phyloP scores from a whole-genome alignment of 495 filamentous ascomycete genomes.

The Hypoxylon fragiforme region DNA sequence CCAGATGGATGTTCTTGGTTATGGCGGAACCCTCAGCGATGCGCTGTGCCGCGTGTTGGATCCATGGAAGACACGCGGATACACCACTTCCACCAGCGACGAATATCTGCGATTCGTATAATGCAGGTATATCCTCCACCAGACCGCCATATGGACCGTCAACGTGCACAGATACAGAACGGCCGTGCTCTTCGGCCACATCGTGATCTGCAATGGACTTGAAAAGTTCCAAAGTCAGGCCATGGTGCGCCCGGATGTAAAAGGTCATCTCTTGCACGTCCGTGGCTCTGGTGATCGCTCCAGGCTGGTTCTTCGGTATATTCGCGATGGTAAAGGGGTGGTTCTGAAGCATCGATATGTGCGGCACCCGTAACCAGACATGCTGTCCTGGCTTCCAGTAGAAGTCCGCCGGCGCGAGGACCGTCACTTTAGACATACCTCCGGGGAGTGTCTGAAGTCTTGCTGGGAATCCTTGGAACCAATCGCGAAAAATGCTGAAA shows the following conservation, averaged over 20 bases:
- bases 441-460: constrained; percentile 68
- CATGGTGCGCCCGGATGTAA: constrained; percentile 26
- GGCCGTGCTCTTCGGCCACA: constrained; percentile 29
- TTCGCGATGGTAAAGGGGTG: constrained; percentile 81
- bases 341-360: constrained; percentile 67
- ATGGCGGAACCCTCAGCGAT: constrained; percentile 70
- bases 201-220: constrained; percentile 25
- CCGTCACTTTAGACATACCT: constrained; percentile 71
- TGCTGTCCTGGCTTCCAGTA: constrained; percentile 78
- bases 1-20: constrained; percentile 67
- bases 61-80: constrained; percentile 71
- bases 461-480: constrained; percentile 67
- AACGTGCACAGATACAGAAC: constrained; percentile 65
- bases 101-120: constrained; percentile 74
- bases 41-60: constrained; percentile 70
- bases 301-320: constrained; percentile 48
- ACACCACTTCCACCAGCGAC: constrained; percentile 79
- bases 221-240: constrained; percentile 22
- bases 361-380: constrained; percentile 73
- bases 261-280: constrained; percentile 26
- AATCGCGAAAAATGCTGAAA: constrained; percentile 51
- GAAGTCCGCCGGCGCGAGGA: constrained; percentile 62
- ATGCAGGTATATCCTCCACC: constrained; percentile 54
- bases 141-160: constrained; percentile 81
- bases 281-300: background rate